Evolutionary conservation across 1,284 basidiomycete genomes (phyloP).

Genomic region (Leccinum fallax): DNA sequence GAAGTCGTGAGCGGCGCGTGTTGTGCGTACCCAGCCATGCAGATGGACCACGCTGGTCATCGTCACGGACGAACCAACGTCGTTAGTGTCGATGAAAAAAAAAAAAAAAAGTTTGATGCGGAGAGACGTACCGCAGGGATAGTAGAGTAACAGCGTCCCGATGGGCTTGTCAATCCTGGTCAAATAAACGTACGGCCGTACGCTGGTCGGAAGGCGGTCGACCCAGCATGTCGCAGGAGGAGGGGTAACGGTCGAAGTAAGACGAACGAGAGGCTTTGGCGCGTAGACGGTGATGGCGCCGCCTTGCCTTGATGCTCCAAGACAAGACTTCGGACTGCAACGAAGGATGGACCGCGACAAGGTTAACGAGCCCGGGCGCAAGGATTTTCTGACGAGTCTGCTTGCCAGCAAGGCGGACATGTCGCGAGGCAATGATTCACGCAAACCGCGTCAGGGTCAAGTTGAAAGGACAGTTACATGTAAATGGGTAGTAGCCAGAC

Average conservation of each 20-base stretch:
- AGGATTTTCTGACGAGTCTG: conserved; percentile 3
- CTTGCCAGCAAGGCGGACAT: conserved; percentile 21
- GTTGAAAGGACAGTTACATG: not conserved
- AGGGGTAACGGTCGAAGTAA: conserved; percentile 20
- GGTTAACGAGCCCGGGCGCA: not conserved
- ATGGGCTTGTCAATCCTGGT: conserved; percentile 95
- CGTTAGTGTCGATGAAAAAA: not conserved
- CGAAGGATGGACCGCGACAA: conserved; percentile 1
- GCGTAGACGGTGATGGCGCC: not conserved
- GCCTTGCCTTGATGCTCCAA: not conserved
- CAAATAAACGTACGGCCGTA: conserved; percentile 82
- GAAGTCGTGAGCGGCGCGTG: conserved; percentile 67
- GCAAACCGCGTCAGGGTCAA: not conserved
- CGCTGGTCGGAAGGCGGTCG: conserved; percentile 58
- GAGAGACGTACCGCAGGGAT: conserved; percentile 80
- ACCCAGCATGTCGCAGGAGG: conserved; percentile 56
- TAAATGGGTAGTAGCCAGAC: conserved; percentile 12
- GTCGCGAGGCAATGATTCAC: not conserved
- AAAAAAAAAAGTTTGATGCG: not conserved
- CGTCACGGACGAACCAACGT: not conserved
- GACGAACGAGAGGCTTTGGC: conserved; percentile 15
- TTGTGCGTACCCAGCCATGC: conserved; percentile 86
- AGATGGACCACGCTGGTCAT: conserved; percentile 87
- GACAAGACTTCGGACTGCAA: not conserved
- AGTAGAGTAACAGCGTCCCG: conserved; percentile 88